Evolutionary conservation across 2,329 filamentous ascomycete species (phyloP).

Genomic region (Eutypella sp.): DNA sequence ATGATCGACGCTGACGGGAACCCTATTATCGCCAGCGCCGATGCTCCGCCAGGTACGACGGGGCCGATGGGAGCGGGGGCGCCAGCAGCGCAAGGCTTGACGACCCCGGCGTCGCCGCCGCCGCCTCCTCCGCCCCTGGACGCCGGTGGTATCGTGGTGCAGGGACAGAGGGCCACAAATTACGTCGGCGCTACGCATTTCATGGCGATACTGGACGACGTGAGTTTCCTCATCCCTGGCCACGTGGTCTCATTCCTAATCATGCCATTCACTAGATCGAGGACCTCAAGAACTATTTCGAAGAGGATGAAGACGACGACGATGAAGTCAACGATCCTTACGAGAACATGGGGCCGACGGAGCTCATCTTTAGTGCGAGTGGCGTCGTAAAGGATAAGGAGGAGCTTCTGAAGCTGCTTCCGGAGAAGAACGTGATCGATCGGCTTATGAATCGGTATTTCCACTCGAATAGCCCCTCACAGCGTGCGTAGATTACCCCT

Average conservation of each 20-base stretch:
- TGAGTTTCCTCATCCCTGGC: conserved; percentile 28
- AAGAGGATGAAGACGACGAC: conserved; percentile 37
- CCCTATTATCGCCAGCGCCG: no score
- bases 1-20: conserved; percentile 45
- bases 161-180: conserved; percentile 37
- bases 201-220: conserved; percentile 56
- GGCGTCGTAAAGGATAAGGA: conserved; percentile 35
- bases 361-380: conserved; percentile 38
- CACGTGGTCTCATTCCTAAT: not conserved
- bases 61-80: not conserved
- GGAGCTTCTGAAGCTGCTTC: conserved; percentile 44
- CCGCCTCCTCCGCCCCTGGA: conserved; percentile 12
- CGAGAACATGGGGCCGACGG: conserved; percentile 31
- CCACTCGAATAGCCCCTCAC: conserved; percentile 45
- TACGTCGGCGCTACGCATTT: conserved; percentile 58
- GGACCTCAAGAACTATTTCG: conserved; percentile 54
- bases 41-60: not conserved
- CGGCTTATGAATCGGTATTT: conserved; percentile 50
- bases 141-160: conserved; percentile 37
- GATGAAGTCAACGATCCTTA: conserved; percentile 25
- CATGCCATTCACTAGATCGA: conserved; percentile 41
- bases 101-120: not conserved
- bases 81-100: not conserved
- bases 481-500: conserved; percentile 33
- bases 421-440: conserved; percentile 42